Evolutionary conservation across 768 basidiomycete species (phyloP).

Genomic region (Mycena haematopus): DNA sequence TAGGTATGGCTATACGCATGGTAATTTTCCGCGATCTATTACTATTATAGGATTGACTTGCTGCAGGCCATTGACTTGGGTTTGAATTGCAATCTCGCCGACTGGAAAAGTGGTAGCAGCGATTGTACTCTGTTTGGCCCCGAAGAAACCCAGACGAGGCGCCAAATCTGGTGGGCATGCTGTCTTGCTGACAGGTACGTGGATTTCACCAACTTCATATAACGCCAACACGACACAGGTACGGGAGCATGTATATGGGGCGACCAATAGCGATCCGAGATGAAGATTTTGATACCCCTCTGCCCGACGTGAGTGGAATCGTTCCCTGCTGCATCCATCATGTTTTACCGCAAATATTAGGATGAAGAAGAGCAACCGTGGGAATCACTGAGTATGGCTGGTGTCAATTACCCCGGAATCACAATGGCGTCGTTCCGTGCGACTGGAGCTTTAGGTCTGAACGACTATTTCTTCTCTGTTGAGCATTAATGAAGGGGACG

Average conservation of each 20-base stretch:
- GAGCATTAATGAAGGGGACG: background rate
- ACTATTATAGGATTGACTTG: slow-evolving; percentile 23
- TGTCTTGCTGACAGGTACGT: slow-evolving; percentile 71
- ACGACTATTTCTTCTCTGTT: slow-evolving; percentile 13
- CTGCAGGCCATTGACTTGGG: slow-evolving; percentile 79
- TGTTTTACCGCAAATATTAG: slow-evolving; percentile 42
- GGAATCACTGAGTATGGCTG: slow-evolving; percentile 47
- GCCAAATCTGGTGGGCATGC: slow-evolving; percentile 85
- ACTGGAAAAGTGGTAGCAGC: slow-evolving; percentile 63
- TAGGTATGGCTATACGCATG: slow-evolving; percentile 80
- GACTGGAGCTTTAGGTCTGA: slow-evolving; percentile 64
- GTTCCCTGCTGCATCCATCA: slow-evolving; percentile 1
- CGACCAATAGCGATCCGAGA: slow-evolving; percentile 74
- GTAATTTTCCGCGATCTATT: slow-evolving; percentile 40
- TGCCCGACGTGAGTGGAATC: slow-evolving; percentile 58
- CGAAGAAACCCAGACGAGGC: slow-evolving; percentile 72
- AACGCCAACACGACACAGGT: slow-evolving; percentile 44
- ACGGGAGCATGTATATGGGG: slow-evolving; percentile 79
- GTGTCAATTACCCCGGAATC: slow-evolving; percentile 10
- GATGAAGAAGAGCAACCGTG: slow-evolving; percentile 63
- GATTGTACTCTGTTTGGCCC: slow-evolving; percentile 65
- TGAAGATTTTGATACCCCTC: slow-evolving; percentile 70
- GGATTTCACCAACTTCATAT: background rate
- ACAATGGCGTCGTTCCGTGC: slow-evolving; percentile 38
- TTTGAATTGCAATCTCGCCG: slow-evolving; percentile 77